Conservation (phyloP, 2,329 filamentous ascomycete species). For the Helotiales sp. region DNA sequence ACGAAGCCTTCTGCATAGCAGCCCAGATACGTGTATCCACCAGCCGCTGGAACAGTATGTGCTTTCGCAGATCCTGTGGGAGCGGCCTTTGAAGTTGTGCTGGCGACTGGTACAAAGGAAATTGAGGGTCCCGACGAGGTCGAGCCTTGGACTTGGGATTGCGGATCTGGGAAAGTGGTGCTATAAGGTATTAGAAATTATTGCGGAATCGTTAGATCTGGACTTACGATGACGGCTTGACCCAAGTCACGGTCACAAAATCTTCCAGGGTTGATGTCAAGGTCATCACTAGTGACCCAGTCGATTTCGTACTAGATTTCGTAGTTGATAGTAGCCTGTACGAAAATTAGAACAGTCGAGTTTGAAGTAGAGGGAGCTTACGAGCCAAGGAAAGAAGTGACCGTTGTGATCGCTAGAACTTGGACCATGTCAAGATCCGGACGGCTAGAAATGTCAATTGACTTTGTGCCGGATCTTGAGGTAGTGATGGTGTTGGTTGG, state of each 20-base stretch:
- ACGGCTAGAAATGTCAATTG: background rate
- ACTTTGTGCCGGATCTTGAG: background rate
- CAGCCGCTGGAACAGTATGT: slow-evolving; percentile 20
- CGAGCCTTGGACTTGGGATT: slow-evolving; percentile 2
- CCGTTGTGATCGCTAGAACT: background rate
- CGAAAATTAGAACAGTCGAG: background rate
- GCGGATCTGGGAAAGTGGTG: background rate
- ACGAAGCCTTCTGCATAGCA: slow-evolving; percentile 38
- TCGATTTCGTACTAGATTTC: background rate
- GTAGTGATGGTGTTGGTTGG: background rate
- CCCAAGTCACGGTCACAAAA: background rate
- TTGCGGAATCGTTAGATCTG: background rate
- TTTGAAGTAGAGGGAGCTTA: background rate
- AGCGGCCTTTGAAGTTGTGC: background rate
- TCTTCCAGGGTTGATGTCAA: background rate
- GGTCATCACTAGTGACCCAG: background rate
- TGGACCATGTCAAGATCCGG: background rate
- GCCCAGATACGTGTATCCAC: slow-evolving; percentile 34
- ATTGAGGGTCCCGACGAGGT: background rate
- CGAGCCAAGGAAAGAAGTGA: background rate
- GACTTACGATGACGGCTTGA: background rate
- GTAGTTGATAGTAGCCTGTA: background rate
- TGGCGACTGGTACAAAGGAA: background rate
- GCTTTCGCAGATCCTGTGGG: background rate
- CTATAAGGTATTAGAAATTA: background rate